Evolutionary conservation across 2,329 filamentous ascomycete genomes (phyloP).

Genomic region (Aspergillus fumigatus): DNA sequence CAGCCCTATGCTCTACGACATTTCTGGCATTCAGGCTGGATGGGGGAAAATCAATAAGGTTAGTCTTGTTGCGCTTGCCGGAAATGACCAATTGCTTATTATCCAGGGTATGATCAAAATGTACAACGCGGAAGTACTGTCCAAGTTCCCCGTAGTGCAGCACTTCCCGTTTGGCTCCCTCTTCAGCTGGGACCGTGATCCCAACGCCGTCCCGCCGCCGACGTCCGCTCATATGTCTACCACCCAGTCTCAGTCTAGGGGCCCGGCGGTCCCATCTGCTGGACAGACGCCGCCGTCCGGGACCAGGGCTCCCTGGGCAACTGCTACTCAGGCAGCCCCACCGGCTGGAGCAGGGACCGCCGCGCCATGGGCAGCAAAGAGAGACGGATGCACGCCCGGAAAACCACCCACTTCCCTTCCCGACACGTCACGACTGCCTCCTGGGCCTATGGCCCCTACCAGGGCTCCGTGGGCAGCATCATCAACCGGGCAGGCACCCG

Average conservation of each 20-base stretch:
- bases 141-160: conserved; percentile 97
- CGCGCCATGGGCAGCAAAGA: conserved; percentile 26
- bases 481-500: conserved; percentile 13
- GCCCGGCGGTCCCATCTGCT: conserved; percentile 12
- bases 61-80: conserved; percentile 1
- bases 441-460: conserved; percentile 28
- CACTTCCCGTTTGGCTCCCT: conserved; percentile 82
- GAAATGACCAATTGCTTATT: background rate
- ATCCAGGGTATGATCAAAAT: conserved; percentile 93
- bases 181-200: conserved; percentile 71
- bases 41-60: conserved; percentile 98
- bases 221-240: conserved; percentile 52
- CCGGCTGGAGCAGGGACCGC: conserved; percentile 20
- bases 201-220: conserved; percentile 49
- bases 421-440: conserved; percentile 26
- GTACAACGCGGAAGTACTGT: conserved; percentile 94
- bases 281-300: conserved; percentile 17
- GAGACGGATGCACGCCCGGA: conserved; percentile 9
- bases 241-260: conserved; percentile 20
- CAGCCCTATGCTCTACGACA: conserved; percentile 88
- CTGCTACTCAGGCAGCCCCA: conserved; percentile 14
- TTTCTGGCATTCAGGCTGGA: conserved; percentile 84
- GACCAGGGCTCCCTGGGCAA: conserved; percentile 36
- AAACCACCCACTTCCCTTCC: conserved; percentile 14
- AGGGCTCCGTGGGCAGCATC: conserved; percentile 30